phyloP scores from a whole-genome alignment of 768 basidiomycete species.

The Pleurotus giganteus region DNA sequence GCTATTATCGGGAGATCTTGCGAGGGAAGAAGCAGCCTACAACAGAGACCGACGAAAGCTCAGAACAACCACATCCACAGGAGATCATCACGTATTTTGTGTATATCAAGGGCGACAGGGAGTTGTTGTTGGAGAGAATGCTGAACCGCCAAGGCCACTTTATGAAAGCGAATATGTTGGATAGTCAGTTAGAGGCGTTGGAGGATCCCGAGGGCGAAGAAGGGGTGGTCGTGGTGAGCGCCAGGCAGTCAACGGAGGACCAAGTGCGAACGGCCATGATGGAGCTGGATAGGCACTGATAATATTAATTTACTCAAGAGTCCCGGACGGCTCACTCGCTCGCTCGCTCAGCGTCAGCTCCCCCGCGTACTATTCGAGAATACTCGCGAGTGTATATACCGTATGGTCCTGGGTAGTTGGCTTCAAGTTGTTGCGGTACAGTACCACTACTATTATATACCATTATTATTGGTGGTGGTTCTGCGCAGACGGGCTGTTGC shows the following conservation, averaged over 20 bases:
- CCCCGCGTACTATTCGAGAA: too few species aligned
- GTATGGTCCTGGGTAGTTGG: too few species aligned
- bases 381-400: too few species aligned
- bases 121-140: conserved; percentile 64
- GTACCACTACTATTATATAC: too few species aligned
- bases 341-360: too few species aligned
- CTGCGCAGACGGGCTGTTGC: too few species aligned
- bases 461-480: too few species aligned
- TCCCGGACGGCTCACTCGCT: too few species aligned
- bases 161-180: conserved; percentile 82
- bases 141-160: conserved; percentile 66
- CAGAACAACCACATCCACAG: conserved; percentile 25
- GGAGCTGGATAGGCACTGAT: too few species aligned
- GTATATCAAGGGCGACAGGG: conserved; percentile 63
- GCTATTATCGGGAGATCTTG: conserved; percentile 76
- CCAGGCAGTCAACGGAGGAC: conserved; percentile 49
- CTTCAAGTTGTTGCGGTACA: too few species aligned
- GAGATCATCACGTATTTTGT: conserved; percentile 72
- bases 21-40: conserved; percentile 45
- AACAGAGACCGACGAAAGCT: conserved; percentile 19
- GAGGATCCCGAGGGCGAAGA: conserved; percentile 69
- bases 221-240: conserved; percentile 61
- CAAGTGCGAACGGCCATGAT: conserved; percentile 51
- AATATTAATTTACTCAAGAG: too few species aligned
- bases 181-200: conserved; percentile 70